A percentile compares a stretch with the other conserved stretches of the same genome.
Evolutionary conservation across 176 grass and related monocot species (phyloP).

Genomic region (Melocanna baccifera): DNA sequence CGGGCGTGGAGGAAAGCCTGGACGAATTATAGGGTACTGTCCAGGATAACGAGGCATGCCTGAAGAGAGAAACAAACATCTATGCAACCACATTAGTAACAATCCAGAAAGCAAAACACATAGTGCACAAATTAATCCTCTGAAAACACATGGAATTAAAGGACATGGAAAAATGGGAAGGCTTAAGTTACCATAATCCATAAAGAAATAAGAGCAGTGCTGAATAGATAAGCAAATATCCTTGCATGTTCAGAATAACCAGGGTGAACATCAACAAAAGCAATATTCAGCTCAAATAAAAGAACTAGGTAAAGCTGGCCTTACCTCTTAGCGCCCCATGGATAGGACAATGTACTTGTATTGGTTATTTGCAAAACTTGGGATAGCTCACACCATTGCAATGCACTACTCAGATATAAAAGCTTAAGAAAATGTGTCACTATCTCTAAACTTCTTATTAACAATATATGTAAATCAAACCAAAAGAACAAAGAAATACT

Average conservation of each 20-base stretch:
- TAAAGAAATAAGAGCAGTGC: slow-evolving; percentile 6
- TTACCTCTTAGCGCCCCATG: slow-evolving; percentile 43
- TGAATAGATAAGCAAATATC: slow-evolving; percentile 20
- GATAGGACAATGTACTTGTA: slow-evolving; percentile 41
- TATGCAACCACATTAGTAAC: slow-evolving; percentile 55
- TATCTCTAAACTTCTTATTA: slow-evolving; percentile 39
- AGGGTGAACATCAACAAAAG: background rate
- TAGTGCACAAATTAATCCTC: background rate
- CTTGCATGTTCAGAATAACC: slow-evolving; percentile 8
- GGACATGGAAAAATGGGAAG: background rate
- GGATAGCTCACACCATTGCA: slow-evolving; percentile 55
- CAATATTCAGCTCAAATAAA: slow-evolving; percentile 34
- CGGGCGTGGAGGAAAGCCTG: slow-evolving; percentile 56
- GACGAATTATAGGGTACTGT: slow-evolving; percentile 65
- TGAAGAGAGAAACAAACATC: slow-evolving; percentile 46
- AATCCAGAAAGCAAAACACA: slow-evolving; percentile 7
- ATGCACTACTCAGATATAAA: slow-evolving; percentile 52
- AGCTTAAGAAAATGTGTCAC: slow-evolving; percentile 54
- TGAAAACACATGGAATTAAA: slow-evolving; percentile 5
- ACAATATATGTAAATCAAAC: slow-evolving; percentile 14
- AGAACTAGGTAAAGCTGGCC: slow-evolving; percentile 32
- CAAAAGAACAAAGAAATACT: slow-evolving; percentile 27
- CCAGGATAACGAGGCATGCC: slow-evolving; percentile 45
- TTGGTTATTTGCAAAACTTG: slow-evolving; percentile 54
- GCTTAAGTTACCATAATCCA: slow-evolving; percentile 4